phyloP scores from a whole-genome alignment of 306 rosid genomes.

The Quercus berberidifolia region DNA sequence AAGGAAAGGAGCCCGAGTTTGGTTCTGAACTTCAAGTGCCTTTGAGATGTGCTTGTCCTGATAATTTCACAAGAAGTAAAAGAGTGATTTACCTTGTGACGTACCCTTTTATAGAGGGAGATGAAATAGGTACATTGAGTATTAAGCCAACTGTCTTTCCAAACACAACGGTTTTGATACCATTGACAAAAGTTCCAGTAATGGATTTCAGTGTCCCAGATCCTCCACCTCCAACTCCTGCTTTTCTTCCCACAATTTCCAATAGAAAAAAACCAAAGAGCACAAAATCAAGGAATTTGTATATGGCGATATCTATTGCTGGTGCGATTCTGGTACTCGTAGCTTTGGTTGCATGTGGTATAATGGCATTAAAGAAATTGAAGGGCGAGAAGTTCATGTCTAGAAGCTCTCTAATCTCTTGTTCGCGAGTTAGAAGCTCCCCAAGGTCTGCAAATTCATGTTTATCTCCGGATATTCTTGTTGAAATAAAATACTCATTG shows the following conservation, averaged over 20 bases:
- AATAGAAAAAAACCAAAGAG: background rate
- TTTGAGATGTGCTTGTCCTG: conserved; percentile 53
- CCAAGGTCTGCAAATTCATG: conserved; percentile 38
- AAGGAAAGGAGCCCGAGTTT: conserved; percentile 9
- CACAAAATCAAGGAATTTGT: conserved; percentile 23
- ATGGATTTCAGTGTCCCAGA: conserved; percentile 26
- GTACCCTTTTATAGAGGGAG: conserved; percentile 49
- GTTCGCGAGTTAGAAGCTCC: conserved; percentile 33
- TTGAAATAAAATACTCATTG: conserved; percentile 53
- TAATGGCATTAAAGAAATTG: conserved; percentile 32
- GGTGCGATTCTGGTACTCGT: conserved; percentile 34
- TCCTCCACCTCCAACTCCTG: conserved; percentile 54
- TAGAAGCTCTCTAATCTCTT: conserved; percentile 29
- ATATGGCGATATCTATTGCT: conserved; percentile 40
- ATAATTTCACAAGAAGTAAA: background rate
- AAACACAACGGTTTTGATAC: conserved; percentile 44
- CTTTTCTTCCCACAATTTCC: conserved; percentile 44
- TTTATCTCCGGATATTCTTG: conserved; percentile 63
- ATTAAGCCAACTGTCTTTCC: conserved; percentile 28
- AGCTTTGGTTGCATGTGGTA: conserved; percentile 38
- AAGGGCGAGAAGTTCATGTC: conserved; percentile 25
- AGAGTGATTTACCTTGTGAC: conserved; percentile 51
- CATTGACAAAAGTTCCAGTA: conserved; percentile 25
- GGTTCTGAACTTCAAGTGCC: conserved; percentile 47
- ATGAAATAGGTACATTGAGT: conserved; percentile 14